Evolutionary conservation across 371 early-diverging fungal genomes (phyloP).

Genomic region (Mortierella sp.): DNA sequence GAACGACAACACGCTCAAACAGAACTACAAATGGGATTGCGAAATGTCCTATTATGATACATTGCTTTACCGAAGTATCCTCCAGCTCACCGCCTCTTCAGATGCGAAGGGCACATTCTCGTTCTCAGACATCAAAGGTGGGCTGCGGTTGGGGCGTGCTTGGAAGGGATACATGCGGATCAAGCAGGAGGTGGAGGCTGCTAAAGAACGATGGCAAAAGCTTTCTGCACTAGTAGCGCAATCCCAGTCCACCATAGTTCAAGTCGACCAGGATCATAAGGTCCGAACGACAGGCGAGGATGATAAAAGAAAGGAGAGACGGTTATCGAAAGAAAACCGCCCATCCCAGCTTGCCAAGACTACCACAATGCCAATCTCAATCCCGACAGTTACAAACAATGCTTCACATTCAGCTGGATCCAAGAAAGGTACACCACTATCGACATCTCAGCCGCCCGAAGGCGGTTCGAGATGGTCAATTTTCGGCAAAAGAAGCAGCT

Average conservation of each 20-base stretch:
- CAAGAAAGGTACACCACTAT: slow-evolving; percentile 15
- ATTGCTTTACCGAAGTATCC: slow-evolving; percentile 54
- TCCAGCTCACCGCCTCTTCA: slow-evolving; percentile 50
- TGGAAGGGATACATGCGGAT: slow-evolving; percentile 59
- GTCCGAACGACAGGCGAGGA: neutral
- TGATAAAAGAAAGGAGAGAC: neutral
- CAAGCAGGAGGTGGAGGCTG: slow-evolving; percentile 53
- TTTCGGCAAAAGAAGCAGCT: slow-evolving; percentile 39
- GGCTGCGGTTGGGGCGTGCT: slow-evolving; percentile 55
- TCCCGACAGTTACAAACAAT: neutral
- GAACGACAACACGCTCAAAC: slow-evolving; percentile 48
- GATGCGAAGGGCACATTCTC: slow-evolving; percentile 59
- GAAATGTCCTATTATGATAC: slow-evolving; percentile 58
- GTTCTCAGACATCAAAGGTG: slow-evolving; percentile 58
- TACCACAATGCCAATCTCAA: slow-evolving; percentile 15
- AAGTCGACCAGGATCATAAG: neutral
- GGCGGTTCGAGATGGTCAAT: slow-evolving; percentile 47
- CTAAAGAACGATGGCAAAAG: slow-evolving; percentile 43
- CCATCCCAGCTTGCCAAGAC: slow-evolving; percentile 16
- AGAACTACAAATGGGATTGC: slow-evolving; percentile 61
- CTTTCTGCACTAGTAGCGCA: slow-evolving; percentile 16
- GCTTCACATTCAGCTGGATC: slow-evolving; percentile 9
- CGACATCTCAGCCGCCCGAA: slow-evolving; percentile 38
- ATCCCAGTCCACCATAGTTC: neutral
- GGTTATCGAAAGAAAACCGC: neutral